A percentile compares a stretch with the other conserved stretches of the same genome.
These are phyloP conservation scores for Ophiocytium majus DNA, from an alignment of 352 stramenopile genomes.

Conservation along the genomic window DNA sequence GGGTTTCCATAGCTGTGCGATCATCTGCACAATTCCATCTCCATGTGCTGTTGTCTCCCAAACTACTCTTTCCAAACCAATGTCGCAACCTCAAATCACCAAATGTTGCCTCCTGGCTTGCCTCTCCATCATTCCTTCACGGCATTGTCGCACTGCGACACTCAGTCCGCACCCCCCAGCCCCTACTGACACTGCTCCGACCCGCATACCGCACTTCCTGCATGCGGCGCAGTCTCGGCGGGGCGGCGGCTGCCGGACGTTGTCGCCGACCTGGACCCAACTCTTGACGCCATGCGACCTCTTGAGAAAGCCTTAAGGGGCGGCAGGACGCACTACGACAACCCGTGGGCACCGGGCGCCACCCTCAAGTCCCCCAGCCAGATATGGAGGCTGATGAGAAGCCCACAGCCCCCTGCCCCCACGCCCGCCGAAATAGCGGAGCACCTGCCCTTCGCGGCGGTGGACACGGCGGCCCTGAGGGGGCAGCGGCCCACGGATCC, in stretches of 20 bases:
- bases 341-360: constrained; percentile 41
- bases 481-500: constrained; percentile 15
- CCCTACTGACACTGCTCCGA: too few relatives aligned
- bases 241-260: background rate
- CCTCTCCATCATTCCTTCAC: too few relatives aligned
- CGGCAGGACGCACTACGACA: constrained; percentile 28
- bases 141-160: too few relatives aligned
- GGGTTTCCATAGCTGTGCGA: too few relatives aligned
- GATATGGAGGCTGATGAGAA: constrained; percentile 30
- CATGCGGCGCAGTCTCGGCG: background rate
- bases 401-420: background rate
- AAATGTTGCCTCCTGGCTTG: too few relatives aligned
- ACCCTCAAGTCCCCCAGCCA: constrained; percentile 30
- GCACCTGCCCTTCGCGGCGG: background rate
- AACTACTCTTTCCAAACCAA: too few relatives aligned
- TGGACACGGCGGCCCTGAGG: constrained; percentile 38
- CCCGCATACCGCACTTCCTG: too few relatives aligned
- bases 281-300: background rate
- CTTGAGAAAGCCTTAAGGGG: background rate
- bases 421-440: constrained; percentile 24
- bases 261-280: background rate
- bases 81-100: too few relatives aligned
- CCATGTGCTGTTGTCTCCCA: too few relatives aligned
- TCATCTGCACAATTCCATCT: too few relatives aligned
- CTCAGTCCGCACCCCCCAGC: too few relatives aligned